Evolutionary conservation across 371 early-diverging fungal species (phyloP).

Genomic region (Blakeslea trispora): DNA sequence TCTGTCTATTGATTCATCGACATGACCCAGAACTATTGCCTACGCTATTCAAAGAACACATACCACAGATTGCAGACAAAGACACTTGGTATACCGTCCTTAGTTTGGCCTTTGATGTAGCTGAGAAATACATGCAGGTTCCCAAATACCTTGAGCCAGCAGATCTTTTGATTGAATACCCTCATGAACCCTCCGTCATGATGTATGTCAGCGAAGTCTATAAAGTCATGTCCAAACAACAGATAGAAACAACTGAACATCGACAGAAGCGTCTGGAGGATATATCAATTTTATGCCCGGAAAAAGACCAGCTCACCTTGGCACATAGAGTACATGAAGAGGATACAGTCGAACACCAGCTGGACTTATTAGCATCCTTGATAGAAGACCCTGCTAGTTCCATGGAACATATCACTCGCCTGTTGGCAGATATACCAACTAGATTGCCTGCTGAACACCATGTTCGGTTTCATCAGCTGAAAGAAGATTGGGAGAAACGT

Average conservation of each 20-base stretch:
- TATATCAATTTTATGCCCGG: too few species aligned
- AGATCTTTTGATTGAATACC: slow-evolving; percentile 42
- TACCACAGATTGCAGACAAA: slow-evolving; percentile 22
- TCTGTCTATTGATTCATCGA: slow-evolving; percentile 70
- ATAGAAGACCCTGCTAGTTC: background rate
- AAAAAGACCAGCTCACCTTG: too few species aligned
- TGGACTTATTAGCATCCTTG: background rate
- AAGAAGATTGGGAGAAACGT: slow-evolving; percentile 15
- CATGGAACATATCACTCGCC: background rate
- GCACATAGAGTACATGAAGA: background rate
- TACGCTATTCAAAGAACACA: slow-evolving; percentile 44
- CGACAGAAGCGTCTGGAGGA: slow-evolving; percentile 12
- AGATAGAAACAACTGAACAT: slow-evolving; percentile 16
- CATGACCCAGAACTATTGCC: slow-evolving; percentile 65
- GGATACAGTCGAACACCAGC: background rate
- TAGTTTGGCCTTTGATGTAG: slow-evolving; percentile 35
- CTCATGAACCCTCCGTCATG: slow-evolving; percentile 54
- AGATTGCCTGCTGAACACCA: background rate
- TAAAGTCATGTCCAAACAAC: slow-evolving; percentile 36
- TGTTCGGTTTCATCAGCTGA: slow-evolving; percentile 16
- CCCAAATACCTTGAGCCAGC: slow-evolving; percentile 45
- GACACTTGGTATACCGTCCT: slow-evolving; percentile 35
- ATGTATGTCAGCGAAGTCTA: slow-evolving; percentile 50
- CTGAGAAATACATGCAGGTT: slow-evolving; percentile 33
- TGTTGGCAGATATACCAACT: slow-evolving; percentile 3